Conservation (phyloP, 2,329 filamentous ascomycete genomes). For the Fusarium heterosporum region DNA sequence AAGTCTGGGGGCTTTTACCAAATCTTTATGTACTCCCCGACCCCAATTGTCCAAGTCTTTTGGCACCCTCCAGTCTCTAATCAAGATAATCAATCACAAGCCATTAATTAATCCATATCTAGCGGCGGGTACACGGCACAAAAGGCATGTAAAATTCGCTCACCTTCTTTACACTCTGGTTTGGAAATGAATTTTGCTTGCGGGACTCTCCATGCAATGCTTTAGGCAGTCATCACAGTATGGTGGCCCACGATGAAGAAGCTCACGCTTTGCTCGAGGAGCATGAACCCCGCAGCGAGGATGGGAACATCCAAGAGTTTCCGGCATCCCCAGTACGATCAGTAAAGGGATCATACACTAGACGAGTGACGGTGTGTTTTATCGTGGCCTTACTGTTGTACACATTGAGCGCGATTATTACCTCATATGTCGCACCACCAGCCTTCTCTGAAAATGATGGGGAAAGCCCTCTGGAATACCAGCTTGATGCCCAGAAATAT, state of each 20-base stretch:
- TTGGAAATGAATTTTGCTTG: not conserved
- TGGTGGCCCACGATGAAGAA: constrained; percentile 23
- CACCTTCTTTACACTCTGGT: not conserved
- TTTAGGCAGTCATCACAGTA: not conserved
- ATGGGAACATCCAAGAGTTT: not conserved
- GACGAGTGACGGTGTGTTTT: not conserved
- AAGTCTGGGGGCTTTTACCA: no score
- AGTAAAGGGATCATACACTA: not conserved
- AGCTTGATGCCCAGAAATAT: not conserved
- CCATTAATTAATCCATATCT: not conserved
- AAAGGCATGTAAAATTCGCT: not conserved
- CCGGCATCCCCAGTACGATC: not conserved
- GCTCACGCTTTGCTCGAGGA: constrained; percentile 14
- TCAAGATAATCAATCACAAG: constrained; percentile 1
- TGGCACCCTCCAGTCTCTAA: no score
- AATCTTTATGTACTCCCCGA: no score
- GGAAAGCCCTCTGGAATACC: not conserved
- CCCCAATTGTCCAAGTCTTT: no score
- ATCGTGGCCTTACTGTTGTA: not conserved
- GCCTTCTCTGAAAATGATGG: fast-evolving
- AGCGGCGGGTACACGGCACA: constrained; percentile 9
- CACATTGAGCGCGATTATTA: not conserved
- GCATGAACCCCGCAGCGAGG: not conserved
- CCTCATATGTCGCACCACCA: fast-evolving
- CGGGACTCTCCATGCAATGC: not conserved